Conservation (phyloP, 805 yeast species). For the Schwanniomyces vanrijiae region DNA sequence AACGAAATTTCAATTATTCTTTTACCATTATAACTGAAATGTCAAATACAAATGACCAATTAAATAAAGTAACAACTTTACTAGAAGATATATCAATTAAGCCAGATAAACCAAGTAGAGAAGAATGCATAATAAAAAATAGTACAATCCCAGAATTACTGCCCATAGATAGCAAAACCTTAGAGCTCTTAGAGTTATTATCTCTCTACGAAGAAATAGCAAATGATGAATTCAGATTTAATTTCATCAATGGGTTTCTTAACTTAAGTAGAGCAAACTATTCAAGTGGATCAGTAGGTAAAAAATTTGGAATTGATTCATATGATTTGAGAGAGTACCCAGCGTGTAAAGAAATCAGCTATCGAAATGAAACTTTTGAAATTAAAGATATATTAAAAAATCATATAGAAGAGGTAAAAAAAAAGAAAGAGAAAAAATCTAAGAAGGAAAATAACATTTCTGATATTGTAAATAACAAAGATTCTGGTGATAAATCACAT, state of each 20-base stretch:
- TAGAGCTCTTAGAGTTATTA: slow-evolving; percentile 27
- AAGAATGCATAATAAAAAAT: slow-evolving; percentile 2
- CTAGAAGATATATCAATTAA: slow-evolving; percentile 7
- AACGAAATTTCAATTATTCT: not conserved
- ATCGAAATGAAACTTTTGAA: slow-evolving; percentile 6
- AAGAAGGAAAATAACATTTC: not conserved
- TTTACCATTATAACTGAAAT: not conserved
- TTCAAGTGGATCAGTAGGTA: slow-evolving; percentile 18
- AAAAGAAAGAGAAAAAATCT: slow-evolving; percentile 8
- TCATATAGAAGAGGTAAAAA: slow-evolving; percentile 3
- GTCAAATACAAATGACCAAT: not conserved
- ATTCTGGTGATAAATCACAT: not conserved
- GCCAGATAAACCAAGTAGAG: not conserved
- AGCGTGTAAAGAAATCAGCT: slow-evolving; percentile 21
- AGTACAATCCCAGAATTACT: slow-evolving; percentile 1
- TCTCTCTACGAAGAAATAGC: slow-evolving; percentile 31
- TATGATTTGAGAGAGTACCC: slow-evolving; percentile 38
- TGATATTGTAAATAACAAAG: not conserved
- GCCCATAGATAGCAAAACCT: slow-evolving; percentile 12
- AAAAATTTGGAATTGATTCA: slow-evolving; percentile 38
- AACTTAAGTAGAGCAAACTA: slow-evolving; percentile 49
- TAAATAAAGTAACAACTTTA: slow-evolving; percentile 3
- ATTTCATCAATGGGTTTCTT: slow-evolving; percentile 36
- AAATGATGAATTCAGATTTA: slow-evolving; percentile 14
- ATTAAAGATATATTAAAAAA: slow-evolving; percentile 9